Evolutionary conservation across 176 grass and related monocot genomes (phyloP), one percentile per base, ranked within the genome.

Genomic region (Dendrocalamus sinicus): DNA sequence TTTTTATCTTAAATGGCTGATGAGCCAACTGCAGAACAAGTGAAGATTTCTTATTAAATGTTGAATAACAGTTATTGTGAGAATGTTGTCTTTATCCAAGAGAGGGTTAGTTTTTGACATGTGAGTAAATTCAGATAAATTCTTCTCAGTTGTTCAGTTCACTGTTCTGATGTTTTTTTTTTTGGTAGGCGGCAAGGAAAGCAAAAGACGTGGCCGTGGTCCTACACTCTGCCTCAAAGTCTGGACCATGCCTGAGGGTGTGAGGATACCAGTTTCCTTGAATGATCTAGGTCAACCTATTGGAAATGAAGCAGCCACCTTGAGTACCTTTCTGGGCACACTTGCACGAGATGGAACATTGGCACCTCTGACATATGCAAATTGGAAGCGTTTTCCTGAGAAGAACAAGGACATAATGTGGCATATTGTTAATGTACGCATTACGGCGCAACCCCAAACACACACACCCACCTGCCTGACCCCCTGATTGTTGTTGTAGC

Each of bases 221-320:
- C 22, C 15, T 70, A 52, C 79, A 51, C 65, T 57, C 35, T 61
- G 82, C 77, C 45, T 89, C 77, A 83, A 85, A 63, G 75, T 89
- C 35, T 89, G 88, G 88, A 84, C 70, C 75, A 72, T 76, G 47
- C 82, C 88, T 39, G 59, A 85, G 47, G 58, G 78, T 55, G 66
- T 79, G 47, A 54, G 35, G 61, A 45, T 89, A 65, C 55, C 43
- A 55, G 66, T 89, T 12, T 82, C 76, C 8, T 89, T 85, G 40
- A 89, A 89, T 14, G 30, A 72, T 55, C 47, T 67, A 12, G 88
- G 88, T 44, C 75, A 85, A 70, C 88, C 88, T 65, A 70, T 89
- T 35, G 76, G 82, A 61, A n/a, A 67, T 58, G 61, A 80, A 72
- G 81, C 88, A 73, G 23, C 6, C 62, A 32, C 8, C 16, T 85